Conservation (phyloP, 495 filamentous ascomycete genomes). For the Aspergillus sclerotioniger region DNA sequence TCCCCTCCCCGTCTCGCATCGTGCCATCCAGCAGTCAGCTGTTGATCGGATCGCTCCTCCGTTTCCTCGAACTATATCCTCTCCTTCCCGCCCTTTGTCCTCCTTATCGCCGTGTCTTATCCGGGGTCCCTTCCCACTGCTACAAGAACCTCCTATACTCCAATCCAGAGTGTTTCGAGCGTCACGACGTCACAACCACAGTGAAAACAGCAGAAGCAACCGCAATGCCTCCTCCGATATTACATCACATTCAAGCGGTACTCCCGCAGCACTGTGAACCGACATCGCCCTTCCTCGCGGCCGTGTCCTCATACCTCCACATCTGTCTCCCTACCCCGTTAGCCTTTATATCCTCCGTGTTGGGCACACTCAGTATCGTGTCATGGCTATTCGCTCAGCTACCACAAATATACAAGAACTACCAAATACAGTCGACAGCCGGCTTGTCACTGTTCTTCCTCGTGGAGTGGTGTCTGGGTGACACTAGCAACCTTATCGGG, state of each 20-base stretch:
- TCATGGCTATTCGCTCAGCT: slow-evolving; percentile 79
- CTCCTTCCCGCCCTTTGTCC: not conserved
- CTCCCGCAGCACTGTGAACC: slow-evolving; percentile 66
- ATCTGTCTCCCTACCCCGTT: slow-evolving; percentile 67
- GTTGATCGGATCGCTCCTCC: not conserved
- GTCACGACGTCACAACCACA: not conserved
- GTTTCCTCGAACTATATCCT: not conserved
- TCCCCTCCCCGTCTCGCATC: not conserved
- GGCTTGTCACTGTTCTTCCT: slow-evolving; percentile 69
- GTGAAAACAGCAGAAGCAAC: not conserved
- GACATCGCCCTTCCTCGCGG: slow-evolving; percentile 54
- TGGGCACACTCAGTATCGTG: slow-evolving; percentile 63
- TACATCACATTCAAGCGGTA: slow-evolving; percentile 29
- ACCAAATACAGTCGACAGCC: slow-evolving; percentile 61
- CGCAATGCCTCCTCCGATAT: slow-evolving; percentile 32
- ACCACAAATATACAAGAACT: slow-evolving; percentile 74
- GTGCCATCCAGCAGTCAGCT: not conserved
- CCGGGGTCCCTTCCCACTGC: not conserved
- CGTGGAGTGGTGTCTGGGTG: slow-evolving; percentile 67
- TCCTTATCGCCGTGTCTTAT: slow-evolving; percentile 6
- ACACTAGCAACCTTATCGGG: slow-evolving; percentile 66
- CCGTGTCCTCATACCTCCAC: slow-evolving; percentile 59
- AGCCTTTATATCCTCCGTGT: slow-evolving; percentile 61
- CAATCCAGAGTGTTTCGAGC: not conserved
- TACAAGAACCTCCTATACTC: not conserved